Conservation (phyloP, 148 eudicot species). For the Rhododendron molle region DNA sequence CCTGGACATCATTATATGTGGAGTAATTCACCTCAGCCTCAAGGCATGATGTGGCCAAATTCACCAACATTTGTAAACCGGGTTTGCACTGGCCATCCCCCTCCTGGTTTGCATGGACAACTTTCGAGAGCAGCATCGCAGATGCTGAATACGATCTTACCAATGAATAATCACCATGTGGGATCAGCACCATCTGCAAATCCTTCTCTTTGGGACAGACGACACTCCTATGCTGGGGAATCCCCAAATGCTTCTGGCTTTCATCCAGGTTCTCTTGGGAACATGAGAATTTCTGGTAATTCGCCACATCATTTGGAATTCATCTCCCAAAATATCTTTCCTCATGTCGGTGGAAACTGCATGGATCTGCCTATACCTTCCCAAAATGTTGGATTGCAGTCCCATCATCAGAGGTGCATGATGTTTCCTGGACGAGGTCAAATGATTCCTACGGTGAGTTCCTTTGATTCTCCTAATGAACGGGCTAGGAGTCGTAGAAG, state of each 20-base stretch:
- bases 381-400: slow-evolving; percentile 42
- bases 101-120: slow-evolving; percentile 37
- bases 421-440: slow-evolving; percentile 59
- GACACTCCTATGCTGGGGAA: slow-evolving; percentile 45
- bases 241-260: slow-evolving; percentile 59
- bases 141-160: slow-evolving; percentile 42
- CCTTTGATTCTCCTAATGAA: slow-evolving; percentile 62
- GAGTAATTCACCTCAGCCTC: slow-evolving; percentile 48
- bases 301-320: slow-evolving; percentile 59
- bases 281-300: slow-evolving; percentile 51
- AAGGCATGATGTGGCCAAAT: slow-evolving; percentile 51
- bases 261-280: slow-evolving; percentile 65
- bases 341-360: slow-evolving; percentile 51
- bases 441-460: slow-evolving; percentile 44
- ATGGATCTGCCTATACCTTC: slow-evolving; percentile 59
- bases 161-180: slow-evolving; percentile 51
- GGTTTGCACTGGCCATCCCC: slow-evolving; percentile 36
- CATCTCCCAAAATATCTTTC: slow-evolving; percentile 44
- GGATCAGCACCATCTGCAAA: slow-evolving; percentile 77
- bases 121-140: slow-evolving; percentile 50
- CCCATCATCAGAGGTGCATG: slow-evolving; percentile 56
- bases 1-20: slow-evolving; percentile 56
- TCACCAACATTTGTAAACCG: slow-evolving; percentile 55
- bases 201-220: slow-evolving; percentile 70
- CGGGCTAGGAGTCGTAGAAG: slow-evolving; percentile 53